Evolutionary conservation across 352 stramenopile genomes (phyloP), one percentile per base, ranked within the genome.

Genomic region (Phytophthora vignae): DNA sequence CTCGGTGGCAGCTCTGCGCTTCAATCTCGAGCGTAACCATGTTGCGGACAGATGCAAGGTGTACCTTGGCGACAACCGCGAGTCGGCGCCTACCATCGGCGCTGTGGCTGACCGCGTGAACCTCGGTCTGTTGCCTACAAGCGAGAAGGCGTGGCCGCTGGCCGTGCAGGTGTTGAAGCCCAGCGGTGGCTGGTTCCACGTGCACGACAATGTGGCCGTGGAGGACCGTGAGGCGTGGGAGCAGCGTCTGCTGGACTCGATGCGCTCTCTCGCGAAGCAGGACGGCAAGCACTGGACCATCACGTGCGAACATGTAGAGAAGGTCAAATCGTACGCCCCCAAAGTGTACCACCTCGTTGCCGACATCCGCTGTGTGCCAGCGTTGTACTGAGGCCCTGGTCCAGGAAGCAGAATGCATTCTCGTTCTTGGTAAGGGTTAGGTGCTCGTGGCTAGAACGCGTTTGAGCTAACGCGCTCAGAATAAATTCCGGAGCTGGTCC

Each of bases 201-300:
- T 99, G 42, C 97, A 99, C 74, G 97, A 95, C 54, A 99, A 99
- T 67, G 96, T 99, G 29, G 82, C 88, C 6, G 82, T 92, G 12
- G 74, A 91, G 49, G 91, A 99, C 68, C 78, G 82, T 27, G 74
- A 95, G 42, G 63, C 67, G 10, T 98, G 94, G 94, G 80, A 92
- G 31, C 62, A 91, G 42, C 84, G 84, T 17, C 67, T 97, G 2
- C 54, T 93, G 15, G 31, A 61, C 31, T 82, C 84, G 36, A 86
- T 96, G 52, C 29, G 58, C 2, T 36, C 69, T 38, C 69, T 98
- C 2, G 88, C 84, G 0, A 52, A 71, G 25, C 58, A 76, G n/a
- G 69, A 67, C 25, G 85, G 81, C 5, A 91, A 88, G 49, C 53
- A 64, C 40, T 97, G 90, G 91, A 72, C 44, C 12, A 90, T 98